Percentiles rank a stretch among this genome's conserved stretches.
These are phyloP conservation scores for Aspergillus pseudoterreus DNA, from an alignment of 2,329 filamentous ascomycete genomes.

Conservation along the genomic window DNA sequence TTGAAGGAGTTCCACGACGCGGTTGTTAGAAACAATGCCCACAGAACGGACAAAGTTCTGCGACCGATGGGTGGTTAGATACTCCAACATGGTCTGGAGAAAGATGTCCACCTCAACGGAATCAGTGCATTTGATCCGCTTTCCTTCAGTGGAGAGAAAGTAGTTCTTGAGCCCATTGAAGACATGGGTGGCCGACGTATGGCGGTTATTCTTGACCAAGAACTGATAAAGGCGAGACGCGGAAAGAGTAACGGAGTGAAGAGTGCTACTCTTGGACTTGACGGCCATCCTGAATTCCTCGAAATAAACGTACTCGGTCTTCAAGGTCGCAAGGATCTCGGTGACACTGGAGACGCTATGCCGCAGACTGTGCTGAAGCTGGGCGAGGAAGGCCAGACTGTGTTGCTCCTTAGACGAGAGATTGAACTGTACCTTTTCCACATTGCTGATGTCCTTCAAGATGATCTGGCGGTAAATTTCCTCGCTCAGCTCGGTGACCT, in stretches of 20 bases:
- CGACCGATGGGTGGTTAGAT: constrained; percentile 32
- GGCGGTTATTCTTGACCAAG: constrained; percentile 22
- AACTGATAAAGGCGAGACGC: constrained; percentile 32
- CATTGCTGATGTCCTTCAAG: constrained; percentile 34
- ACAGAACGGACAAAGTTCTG: constrained; percentile 35
- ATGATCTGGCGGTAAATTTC: constrained; percentile 41
- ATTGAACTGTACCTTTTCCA: constrained; percentile 35
- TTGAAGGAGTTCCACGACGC: constrained; percentile 27
- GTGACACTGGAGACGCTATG: constrained; percentile 31
- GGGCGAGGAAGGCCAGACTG: constrained; percentile 44
- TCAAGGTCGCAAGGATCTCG: constrained; percentile 43
- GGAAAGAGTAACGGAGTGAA: constrained; percentile 35
- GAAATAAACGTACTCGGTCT: constrained; percentile 41
- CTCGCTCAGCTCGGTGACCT: constrained; percentile 31
- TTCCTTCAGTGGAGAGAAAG: constrained; percentile 31
- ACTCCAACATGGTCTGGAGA: constrained; percentile 27
- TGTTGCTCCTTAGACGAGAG: constrained; percentile 28
- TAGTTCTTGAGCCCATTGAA: constrained; percentile 28
- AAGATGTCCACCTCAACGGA: constrained; percentile 27
- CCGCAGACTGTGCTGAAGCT: constrained; percentile 41
- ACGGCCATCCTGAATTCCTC: constrained; percentile 37
- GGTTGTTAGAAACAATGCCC: constrained; percentile 30
- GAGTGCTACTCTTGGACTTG: constrained; percentile 33
- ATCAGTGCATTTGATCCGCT: constrained; percentile 21
- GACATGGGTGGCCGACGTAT: constrained; percentile 19